Conservation (phyloP, 495 filamentous ascomycete species). For the Bryoglossum gracile region DNA sequence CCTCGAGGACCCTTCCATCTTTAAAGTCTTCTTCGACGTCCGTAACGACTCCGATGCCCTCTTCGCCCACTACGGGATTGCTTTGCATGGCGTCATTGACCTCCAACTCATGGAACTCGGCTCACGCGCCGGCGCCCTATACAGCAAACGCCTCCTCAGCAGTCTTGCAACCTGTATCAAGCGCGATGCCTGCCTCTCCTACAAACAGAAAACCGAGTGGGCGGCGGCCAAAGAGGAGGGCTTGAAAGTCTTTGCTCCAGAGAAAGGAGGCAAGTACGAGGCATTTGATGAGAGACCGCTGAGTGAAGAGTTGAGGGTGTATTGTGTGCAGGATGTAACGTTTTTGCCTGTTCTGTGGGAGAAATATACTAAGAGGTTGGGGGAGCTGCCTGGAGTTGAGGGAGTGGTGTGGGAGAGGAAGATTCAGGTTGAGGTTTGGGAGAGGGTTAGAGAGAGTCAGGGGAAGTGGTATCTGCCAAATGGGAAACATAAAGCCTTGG, state of each 20-base stretch:
- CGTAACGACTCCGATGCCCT: conserved; percentile 48
- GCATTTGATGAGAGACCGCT: not conserved
- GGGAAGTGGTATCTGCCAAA: not conserved
- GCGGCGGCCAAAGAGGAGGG: not conserved
- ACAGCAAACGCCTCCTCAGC: not conserved
- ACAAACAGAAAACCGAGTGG: not conserved
- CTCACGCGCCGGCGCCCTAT: not conserved
- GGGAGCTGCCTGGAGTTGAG: not conserved
- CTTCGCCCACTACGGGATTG: conserved; percentile 33
- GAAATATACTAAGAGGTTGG: not conserved
- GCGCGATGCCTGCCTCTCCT: not conserved
- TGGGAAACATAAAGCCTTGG: not conserved
- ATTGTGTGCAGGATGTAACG: not conserved
- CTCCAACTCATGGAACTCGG: conserved; percentile 48
- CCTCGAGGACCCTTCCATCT: conserved; percentile 36
- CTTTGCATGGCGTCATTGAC: conserved; percentile 36
- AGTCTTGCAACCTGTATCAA: not conserved
- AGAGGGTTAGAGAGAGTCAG: not conserved
- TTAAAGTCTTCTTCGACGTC: conserved; percentile 49
- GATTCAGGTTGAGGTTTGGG: not conserved
- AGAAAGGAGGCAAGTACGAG: not conserved
- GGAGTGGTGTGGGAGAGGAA: not conserved
- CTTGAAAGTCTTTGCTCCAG: not conserved
- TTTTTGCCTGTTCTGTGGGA: not conserved
- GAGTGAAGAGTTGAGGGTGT: not conserved